Base-by-base conservation (phyloP, 179 eudicot genomes). In the Carnegiea gigantea region DNA sequence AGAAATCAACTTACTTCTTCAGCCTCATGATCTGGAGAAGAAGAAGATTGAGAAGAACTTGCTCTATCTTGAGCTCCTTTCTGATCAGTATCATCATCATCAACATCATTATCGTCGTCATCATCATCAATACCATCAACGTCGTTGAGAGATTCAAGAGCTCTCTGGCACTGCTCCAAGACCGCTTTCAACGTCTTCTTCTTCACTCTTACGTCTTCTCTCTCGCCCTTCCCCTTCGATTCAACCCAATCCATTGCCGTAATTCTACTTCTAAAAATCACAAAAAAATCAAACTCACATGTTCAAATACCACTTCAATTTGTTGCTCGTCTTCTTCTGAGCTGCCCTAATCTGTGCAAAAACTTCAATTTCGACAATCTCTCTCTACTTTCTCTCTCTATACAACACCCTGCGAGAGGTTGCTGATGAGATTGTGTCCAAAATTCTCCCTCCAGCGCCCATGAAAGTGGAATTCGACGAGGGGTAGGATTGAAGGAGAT, bases 121-220 rank as follows among this genome's bases (percentile, higher is more conserved):
- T 77, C 86, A 73, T 71, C 86, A 36, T 80, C 86, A n/a, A 33
- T 79, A n/a, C 76, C 57, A 76, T 72, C 80, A 9, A 79, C 80
- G 75, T 78, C 48, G 48, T 84, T 85, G 15, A 95, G 90, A 78
- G 88, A 84, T 78, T 93, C 87, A 36, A 95, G 91, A 79, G 97
- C 93, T 79, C 73, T 14, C 11, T 70, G 73, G 46, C 73, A 70
- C 73, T 93, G 90, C 77, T 89, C 88, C 24, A 93, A 86, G 73
- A 93, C 95, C 3, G 87, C 89, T 82, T 90, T 91, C 78, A 95
- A 82, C 26, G 93, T 90, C 85, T 92, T 88, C 83, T 88, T 90
- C 87, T 86, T 91, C 65, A 95, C 93, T 40, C 88, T 90, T 5
- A 93, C 88, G 85, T 83, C 92, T 79, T 87, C 92, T 76, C 23